Conservation (phyloP, 345 rosid species). For the Hevea brasiliensis region DNA sequence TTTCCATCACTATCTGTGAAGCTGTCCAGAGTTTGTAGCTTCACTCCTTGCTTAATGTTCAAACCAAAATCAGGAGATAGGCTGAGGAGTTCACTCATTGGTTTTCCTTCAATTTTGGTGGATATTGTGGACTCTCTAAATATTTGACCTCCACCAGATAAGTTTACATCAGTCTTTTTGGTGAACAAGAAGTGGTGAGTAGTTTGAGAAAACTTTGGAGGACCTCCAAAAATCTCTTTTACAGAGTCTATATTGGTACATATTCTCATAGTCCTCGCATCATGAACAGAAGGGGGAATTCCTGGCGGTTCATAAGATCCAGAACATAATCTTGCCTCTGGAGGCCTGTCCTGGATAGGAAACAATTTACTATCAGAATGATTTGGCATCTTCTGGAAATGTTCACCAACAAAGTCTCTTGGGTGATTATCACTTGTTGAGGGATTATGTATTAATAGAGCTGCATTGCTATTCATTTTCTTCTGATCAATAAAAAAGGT, state of each 20-base stretch:
- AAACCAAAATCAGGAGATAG: slow-evolving; percentile 44
- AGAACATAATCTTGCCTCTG: slow-evolving; percentile 9
- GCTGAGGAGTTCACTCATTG: slow-evolving; percentile 43
- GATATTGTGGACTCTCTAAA: slow-evolving; percentile 40
- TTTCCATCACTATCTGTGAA: slow-evolving; percentile 47
- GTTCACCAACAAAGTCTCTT: slow-evolving; percentile 22
- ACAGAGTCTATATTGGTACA: slow-evolving; percentile 45
- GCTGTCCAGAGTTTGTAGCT: slow-evolving; percentile 56
- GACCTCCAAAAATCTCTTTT: slow-evolving; percentile 32
- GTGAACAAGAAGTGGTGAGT: slow-evolving; percentile 40
- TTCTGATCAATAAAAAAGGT: slow-evolving; percentile 42
- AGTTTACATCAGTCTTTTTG: slow-evolving; percentile 38
- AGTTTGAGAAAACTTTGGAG: slow-evolving; percentile 37
- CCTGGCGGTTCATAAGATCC: slow-evolving; percentile 32
- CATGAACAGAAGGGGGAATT: slow-evolving; percentile 26
- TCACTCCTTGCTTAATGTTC: slow-evolving; percentile 44
- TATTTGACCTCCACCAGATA: slow-evolving; percentile 40
- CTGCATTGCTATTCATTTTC: slow-evolving; percentile 31
- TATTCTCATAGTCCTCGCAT: slow-evolving; percentile 50
- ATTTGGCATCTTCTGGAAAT: slow-evolving; percentile 21
- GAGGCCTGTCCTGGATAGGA: slow-evolving; percentile 24
- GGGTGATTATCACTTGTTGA: slow-evolving; percentile 24
- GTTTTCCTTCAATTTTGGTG: slow-evolving; percentile 45
- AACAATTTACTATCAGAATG: slow-evolving; percentile 18
- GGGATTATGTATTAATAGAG: slow-evolving; percentile 24